Conservation (phyloP, 2,329 filamentous ascomycete genomes). For the Thelonectria discophora region DNA sequence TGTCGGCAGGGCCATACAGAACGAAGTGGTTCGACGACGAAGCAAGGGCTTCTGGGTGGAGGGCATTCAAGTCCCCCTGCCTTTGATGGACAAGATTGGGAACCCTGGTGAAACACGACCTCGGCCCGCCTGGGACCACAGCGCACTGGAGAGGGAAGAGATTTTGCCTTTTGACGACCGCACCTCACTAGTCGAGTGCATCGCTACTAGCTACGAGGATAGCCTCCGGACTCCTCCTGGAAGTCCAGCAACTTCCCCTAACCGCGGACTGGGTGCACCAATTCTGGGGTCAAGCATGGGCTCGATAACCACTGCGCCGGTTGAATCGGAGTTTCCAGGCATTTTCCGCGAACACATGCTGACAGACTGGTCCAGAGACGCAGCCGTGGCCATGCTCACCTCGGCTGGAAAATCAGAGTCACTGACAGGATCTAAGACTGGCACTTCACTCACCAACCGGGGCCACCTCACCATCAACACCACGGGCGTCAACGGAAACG, state of each 20-base stretch:
- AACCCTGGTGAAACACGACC: slow-evolving; percentile 57
- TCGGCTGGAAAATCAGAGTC: slow-evolving; percentile 77
- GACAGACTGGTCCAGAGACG: slow-evolving; percentile 80
- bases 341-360: slow-evolving; percentile 79
- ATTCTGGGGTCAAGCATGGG: slow-evolving; percentile 62
- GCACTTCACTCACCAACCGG: slow-evolving; percentile 62
- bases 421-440: slow-evolving; percentile 76
- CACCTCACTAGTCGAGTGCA: slow-evolving; percentile 74
- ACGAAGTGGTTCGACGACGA: slow-evolving; percentile 79
- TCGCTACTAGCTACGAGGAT: slow-evolving; percentile 75
- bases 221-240: slow-evolving; percentile 69
- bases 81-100: slow-evolving; percentile 68
- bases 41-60: slow-evolving; percentile 82
- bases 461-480: slow-evolving; percentile 68
- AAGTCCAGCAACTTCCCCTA: slow-evolving; percentile 76
- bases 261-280: slow-evolving; percentile 69
- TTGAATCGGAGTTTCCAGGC: slow-evolving; percentile 68
- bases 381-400: slow-evolving; percentile 73
- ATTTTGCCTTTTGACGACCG: slow-evolving; percentile 81
- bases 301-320: slow-evolving; percentile 49
- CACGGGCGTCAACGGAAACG: slow-evolving; percentile 48
- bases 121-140: slow-evolving; percentile 57
- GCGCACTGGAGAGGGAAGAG: slow-evolving; percentile 68
- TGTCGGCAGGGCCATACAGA: slow-evolving; percentile 75
- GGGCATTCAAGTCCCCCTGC: slow-evolving; percentile 74